Evolutionary conservation across 345 rosid genomes (phyloP).

Genomic region (Populus tremula): DNA sequence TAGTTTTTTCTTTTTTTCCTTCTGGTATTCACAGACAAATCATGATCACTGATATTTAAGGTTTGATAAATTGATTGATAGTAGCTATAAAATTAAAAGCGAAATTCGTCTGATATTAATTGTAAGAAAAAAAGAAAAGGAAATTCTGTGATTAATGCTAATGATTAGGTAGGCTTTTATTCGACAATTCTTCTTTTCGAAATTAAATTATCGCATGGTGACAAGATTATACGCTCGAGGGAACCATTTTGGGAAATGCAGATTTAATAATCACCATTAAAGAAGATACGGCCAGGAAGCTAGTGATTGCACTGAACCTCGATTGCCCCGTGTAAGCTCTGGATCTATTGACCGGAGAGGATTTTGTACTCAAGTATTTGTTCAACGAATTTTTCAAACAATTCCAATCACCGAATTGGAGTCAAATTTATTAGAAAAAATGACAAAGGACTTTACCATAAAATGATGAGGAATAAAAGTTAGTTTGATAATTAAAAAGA

Average conservation of each 20-base stretch:
- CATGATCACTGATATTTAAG: background rate
- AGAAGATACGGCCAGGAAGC: background rate
- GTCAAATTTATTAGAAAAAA: too few relatives aligned
- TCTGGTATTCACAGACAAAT: background rate
- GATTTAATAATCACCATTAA: background rate
- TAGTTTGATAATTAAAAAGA: too few relatives aligned
- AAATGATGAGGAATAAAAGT: too few relatives aligned
- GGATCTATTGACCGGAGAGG: too few relatives aligned
- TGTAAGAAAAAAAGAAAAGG: background rate
- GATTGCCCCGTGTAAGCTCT: background rate
- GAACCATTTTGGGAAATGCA: background rate
- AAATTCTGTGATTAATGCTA: background rate
- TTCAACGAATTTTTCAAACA: accelerated
- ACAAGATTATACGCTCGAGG: background rate
- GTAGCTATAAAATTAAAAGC: background rate
- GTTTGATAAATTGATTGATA: background rate
- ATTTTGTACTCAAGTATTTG: too few relatives aligned
- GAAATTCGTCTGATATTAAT: background rate
- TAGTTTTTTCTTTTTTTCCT: background rate
- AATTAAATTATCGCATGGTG: background rate
- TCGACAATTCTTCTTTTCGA: background rate
- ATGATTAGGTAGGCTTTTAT: background rate
- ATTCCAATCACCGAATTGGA: background rate
- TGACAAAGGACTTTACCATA: too few relatives aligned
- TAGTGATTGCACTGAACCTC: background rate